Conservation (phyloP, 1,139 yeast genomes). For the Scheffersomyces stambukii region DNA sequence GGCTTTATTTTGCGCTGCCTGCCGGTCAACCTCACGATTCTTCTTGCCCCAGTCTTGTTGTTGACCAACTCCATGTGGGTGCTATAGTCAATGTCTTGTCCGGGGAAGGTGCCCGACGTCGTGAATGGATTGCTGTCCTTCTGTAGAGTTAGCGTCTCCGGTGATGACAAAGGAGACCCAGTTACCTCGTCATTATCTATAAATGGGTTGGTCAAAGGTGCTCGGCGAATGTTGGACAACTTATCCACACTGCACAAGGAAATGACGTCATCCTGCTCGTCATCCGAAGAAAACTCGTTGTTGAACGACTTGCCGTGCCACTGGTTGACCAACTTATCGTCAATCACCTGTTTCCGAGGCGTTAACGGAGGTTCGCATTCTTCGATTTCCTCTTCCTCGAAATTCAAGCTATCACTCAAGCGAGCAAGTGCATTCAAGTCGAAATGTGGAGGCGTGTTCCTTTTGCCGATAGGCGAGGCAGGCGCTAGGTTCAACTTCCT, state of each 20-base stretch:
- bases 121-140: constrained; percentile 1
- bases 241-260: constrained; percentile 5
- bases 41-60: constrained; percentile 35
- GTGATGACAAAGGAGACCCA: neutral
- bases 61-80: constrained; percentile 40
- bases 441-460: constrained; percentile 5
- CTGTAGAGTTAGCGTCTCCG: no score
- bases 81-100: constrained; percentile 22
- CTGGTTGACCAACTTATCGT: constrained; percentile 27
- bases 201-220: constrained; percentile 10
- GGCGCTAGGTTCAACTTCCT: constrained; percentile 15
- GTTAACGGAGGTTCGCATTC: constrained; percentile 18
- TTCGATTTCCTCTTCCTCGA: constrained; percentile 14
- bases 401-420: constrained; percentile 1
- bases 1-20: constrained; percentile 38
- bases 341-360: constrained; percentile 33
- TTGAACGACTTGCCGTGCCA: constrained; percentile 37
- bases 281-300: constrained; percentile 26
- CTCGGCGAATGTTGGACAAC: constrained; percentile 6
- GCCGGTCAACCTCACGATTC: constrained; percentile 28
- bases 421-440: constrained; percentile 7
- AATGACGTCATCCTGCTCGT: constrained; percentile 18
- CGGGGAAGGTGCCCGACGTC: no score
- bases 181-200: constrained; percentile 5
- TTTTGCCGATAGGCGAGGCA: neutral